phyloP scores from a whole-genome alignment of 768 basidiomycete genomes.

The Chiua virens region DNA sequence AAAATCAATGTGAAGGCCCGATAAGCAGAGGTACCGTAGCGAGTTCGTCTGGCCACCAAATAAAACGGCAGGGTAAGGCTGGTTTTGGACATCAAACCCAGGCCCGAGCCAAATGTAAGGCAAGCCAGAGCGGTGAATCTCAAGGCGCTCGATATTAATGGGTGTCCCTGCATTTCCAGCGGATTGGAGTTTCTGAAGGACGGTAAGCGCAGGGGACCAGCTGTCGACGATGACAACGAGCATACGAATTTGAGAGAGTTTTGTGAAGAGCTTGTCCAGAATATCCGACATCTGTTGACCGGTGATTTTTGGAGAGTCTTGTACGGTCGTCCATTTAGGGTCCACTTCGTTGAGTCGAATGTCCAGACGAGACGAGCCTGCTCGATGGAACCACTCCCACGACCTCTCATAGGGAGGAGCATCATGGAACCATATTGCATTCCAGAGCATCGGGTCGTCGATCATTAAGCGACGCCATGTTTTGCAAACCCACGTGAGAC shows the following conservation, averaged over 20 bases:
- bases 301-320: slow-evolving; percentile 37
- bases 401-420: slow-evolving; percentile 50
- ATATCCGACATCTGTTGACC: slow-evolving; percentile 44
- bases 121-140: slow-evolving; percentile 58
- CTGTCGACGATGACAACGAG: slow-evolving; percentile 56
- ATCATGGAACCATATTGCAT: slow-evolving; percentile 64
- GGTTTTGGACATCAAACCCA: slow-evolving; percentile 37
- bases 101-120: slow-evolving; percentile 47
- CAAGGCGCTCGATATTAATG: slow-evolving; percentile 57
- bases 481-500: slow-evolving; percentile 59
- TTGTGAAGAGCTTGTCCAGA: slow-evolving; percentile 50
- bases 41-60: slow-evolving; percentile 46
- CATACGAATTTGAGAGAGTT: slow-evolving; percentile 57
- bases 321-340: slow-evolving; percentile 22
- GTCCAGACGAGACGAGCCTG: slow-evolving; percentile 55
- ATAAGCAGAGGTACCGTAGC: slow-evolving; percentile 53
- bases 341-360: slow-evolving; percentile 56
- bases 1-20: slow-evolving; percentile 67
- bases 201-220: slow-evolving; percentile 52
- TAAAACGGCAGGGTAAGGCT: slow-evolving; percentile 43
- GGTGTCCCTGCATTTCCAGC: slow-evolving; percentile 35
- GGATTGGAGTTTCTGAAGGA: slow-evolving; percentile 49
- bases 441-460: slow-evolving; percentile 57
- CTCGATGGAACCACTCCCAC: slow-evolving; percentile 55
- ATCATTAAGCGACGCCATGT: slow-evolving; percentile 53